phyloP scores from a whole-genome alignment of 1,139 yeast genomes.

The Ogataea hybrid region DNA sequence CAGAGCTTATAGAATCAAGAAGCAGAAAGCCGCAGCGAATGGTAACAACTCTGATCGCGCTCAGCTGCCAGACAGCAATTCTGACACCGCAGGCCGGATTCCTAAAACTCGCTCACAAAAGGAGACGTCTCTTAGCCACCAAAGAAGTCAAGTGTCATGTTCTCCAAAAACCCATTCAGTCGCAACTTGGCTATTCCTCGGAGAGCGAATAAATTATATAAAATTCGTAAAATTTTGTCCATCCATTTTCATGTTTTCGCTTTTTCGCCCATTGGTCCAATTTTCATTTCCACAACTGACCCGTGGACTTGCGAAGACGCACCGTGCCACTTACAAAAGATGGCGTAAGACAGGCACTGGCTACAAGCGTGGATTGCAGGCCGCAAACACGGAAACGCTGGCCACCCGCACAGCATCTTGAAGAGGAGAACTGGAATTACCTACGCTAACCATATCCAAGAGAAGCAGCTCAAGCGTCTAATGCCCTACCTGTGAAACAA shows the following conservation, averaged over 20 bases:
- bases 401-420: constrained; percentile 70
- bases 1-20: neutral
- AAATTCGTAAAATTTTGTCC: neutral
- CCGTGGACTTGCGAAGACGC: constrained; percentile 56
- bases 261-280: constrained; percentile 19
- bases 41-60: too few relatives aligned
- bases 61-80: too few relatives aligned
- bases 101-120: too few relatives aligned
- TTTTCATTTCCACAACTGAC: constrained; percentile 28
- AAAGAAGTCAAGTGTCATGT: too few relatives aligned
- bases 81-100: too few relatives aligned
- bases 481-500: constrained; percentile 33
- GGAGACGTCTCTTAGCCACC: too few relatives aligned
- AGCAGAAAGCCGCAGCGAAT: neutral
- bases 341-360: constrained; percentile 73
- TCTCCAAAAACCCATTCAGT: too few relatives aligned
- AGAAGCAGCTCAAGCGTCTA: constrained; percentile 51
- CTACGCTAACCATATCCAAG: constrained; percentile 55
- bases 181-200: constrained; percentile 10
- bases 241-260: constrained; percentile 4
- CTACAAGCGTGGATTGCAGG: constrained; percentile 67
- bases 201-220: constrained; percentile 4
- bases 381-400: constrained; percentile 90
- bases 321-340: constrained; percentile 78
- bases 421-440: constrained; percentile 64